Evolutionary conservation across 768 basidiomycete species (phyloP), one percentile per base, ranked within the genome.

Genomic region (Mycena galericulata): DNA sequence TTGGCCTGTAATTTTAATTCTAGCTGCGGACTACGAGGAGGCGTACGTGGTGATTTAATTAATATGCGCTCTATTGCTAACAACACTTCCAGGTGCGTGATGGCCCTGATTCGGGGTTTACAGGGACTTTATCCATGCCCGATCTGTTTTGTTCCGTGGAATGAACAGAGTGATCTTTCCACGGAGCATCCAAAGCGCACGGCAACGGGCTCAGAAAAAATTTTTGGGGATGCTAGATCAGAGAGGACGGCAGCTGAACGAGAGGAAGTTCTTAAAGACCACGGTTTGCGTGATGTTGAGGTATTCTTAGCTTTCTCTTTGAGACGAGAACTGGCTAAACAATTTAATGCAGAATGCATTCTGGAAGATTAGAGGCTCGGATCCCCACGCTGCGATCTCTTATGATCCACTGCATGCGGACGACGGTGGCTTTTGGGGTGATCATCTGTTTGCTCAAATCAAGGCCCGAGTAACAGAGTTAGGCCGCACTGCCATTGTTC

Each of bases 1-100:
- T 1, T 86, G 75, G 32, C 83, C 82, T 1, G 34, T 79, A 11
- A 75, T 86, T 40, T 29, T 83, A 0, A 82, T 84, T 10, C 67
- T 84, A 4, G 81, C 79, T 7, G 79, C 79, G 4, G 83, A 86
- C 64, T 86, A 83, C 56, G 79, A 86, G 68, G 84, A 87, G 74
- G 79, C 81, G 85, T 86, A 76, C 15, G 80, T 75, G n/a, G n/a
- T n/a, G n/a, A n/a, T n/a, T 51, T 53, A 18, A n/a, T 30, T 61
- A 45, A 36, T 30, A 27, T 24, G 20, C 15, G 9, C 30, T 22
- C 7, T 11, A 4, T 34, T 34, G 29, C 50, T 51, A 9, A 51
- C 12, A 20, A 22, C 29, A 2, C 6, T 32, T 51, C 17, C 18
- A 85, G 81, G 46, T 82, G 76, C 60, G 72, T 82, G 20, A 84